Evolutionary conservation across 108 stramenopile species (phyloP).

Genomic region (Seminavis robusta): DNA sequence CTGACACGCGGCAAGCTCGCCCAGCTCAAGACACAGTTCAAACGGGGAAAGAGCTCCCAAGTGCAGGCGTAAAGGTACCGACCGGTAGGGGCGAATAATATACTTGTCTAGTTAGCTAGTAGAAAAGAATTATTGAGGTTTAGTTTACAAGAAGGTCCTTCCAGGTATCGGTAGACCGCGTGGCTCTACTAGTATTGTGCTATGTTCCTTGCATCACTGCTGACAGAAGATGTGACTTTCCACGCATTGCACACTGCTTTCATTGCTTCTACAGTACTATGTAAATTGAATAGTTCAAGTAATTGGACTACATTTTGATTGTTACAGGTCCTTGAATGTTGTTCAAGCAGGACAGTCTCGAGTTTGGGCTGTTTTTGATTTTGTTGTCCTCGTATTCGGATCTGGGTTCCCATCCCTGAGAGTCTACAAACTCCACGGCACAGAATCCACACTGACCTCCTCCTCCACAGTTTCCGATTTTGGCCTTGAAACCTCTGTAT

Average conservation of each 20-base stretch:
- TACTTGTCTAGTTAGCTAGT: background rate
- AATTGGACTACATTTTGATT: slow-evolving; percentile 15
- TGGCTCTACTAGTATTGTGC: background rate
- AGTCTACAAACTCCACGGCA: slow-evolving; percentile 60
- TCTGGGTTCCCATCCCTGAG: slow-evolving; percentile 61
- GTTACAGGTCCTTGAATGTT: slow-evolving; percentile 80
- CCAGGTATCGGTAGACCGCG: background rate
- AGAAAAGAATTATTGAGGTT: background rate
- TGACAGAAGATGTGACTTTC: no score
- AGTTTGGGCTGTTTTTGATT: slow-evolving; percentile 42
- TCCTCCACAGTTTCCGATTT: slow-evolving; percentile 76
- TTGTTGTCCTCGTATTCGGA: slow-evolving; percentile 67
- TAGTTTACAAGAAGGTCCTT: background rate
- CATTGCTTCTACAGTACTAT: no score
- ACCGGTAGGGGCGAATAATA: background rate
- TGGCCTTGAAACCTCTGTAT: slow-evolving; percentile 75
- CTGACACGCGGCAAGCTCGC: slow-evolving; percentile 16
- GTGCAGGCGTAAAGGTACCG: background rate
- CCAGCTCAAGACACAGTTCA: slow-evolving; percentile 11
- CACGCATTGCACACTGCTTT: background rate
- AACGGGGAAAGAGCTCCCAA: slow-evolving; percentile 1
- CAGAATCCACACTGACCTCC: slow-evolving; percentile 78
- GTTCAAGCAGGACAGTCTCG: slow-evolving; percentile 72
- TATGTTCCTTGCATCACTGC: background rate
- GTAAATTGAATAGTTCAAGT: background rate